Conservation (phyloP, 2,329 filamentous ascomycete species). For the Metarhizium anisopliae region DNA sequence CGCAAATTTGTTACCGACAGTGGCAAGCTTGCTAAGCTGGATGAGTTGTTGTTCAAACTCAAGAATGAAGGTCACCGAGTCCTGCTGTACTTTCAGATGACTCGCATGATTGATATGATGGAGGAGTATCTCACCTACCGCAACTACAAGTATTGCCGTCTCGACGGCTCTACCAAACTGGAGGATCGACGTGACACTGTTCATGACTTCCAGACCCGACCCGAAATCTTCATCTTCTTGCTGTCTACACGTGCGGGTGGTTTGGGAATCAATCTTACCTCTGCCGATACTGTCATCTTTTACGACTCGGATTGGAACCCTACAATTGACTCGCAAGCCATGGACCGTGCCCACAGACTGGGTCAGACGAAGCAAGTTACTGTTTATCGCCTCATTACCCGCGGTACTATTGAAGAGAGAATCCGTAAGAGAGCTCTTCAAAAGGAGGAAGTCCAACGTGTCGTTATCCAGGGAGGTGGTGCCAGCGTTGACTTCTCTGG, state of each 20-base stretch:
- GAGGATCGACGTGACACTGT: slow-evolving; percentile 96
- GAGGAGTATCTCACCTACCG: slow-evolving; percentile 98
- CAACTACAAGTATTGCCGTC: slow-evolving; percentile 96
- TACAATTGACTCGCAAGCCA: slow-evolving; percentile 96
- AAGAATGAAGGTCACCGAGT: slow-evolving; percentile 92
- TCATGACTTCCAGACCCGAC: slow-evolving; percentile 87
- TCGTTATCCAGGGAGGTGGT: slow-evolving; percentile 88
- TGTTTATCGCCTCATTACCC: slow-evolving; percentile 94
- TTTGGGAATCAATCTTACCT: slow-evolving; percentile 93
- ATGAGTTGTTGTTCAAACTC: slow-evolving; percentile 76
- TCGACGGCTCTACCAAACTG: slow-evolving; percentile 94
- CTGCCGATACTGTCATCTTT: slow-evolving; percentile 97
- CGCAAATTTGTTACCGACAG: slow-evolving; percentile 95
- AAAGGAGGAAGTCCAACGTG: slow-evolving; percentile 97
- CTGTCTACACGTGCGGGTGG: slow-evolving; percentile 94
- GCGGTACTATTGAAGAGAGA: slow-evolving; percentile 93
- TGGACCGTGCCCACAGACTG: slow-evolving; percentile 96
- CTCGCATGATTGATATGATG: slow-evolving; percentile 98
- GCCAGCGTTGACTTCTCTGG: slow-evolving; percentile 95
- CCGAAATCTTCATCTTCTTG: slow-evolving; percentile 95
- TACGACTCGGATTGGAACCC: slow-evolving; percentile 99
- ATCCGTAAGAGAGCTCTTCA: slow-evolving; percentile 95
- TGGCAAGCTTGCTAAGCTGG: slow-evolving; percentile 87
- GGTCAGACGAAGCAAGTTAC: slow-evolving; percentile 94
- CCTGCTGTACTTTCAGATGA: slow-evolving; percentile 99